Base-by-base conservation (phyloP, 1,139 yeast species). In the Torulaspora globosa region DNA sequence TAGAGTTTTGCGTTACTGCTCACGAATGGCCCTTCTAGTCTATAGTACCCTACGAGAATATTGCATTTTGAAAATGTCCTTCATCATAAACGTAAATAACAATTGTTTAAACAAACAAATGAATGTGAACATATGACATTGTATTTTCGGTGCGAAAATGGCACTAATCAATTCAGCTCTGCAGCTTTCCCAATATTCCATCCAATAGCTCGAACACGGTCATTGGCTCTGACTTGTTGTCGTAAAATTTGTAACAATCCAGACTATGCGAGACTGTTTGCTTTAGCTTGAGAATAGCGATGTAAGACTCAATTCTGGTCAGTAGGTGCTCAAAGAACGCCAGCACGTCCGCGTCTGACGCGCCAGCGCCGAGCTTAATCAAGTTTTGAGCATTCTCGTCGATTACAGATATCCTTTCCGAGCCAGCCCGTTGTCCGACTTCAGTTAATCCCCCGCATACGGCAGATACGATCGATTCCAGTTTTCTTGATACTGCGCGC, bases 261-360 rank as follows among this genome's bases (percentile, higher is more conserved):
- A 63, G 42, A 7, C 62, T 61, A n/a, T 48, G 47, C 19, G 49
- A 47, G 34, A 54, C 27, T 14, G 48, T 51, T 50, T 63, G 66
- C 31, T 64, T 60, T 18, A 65, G 37, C 39, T 56, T 61, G 34
- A 65, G 45, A 6, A 58, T 31, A 1, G 60, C 59, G 21, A 63
- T 54, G 3, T 52, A 43, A 1, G 65, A 51, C 47, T 65, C 69
- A 4, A 65, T 33, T 41, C 68, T 57, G 1, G 66, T 57, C n/a
- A 63, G 50, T 19, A 65, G 39, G 43, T 63, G 67, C 34, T 61
- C 67, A 34, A 65, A 55, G 36, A 62, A 60, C 3, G 59, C 43
- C 30, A 37, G 5, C 12, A 34, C 21, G 11, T 56, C 39, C 12
- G 61, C 39, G 23, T 62, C 66, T 16, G 46, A 48, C 27, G 60